phyloP scores from a whole-genome alignment of 257 asterid species.

The Penstemon eatonii region DNA sequence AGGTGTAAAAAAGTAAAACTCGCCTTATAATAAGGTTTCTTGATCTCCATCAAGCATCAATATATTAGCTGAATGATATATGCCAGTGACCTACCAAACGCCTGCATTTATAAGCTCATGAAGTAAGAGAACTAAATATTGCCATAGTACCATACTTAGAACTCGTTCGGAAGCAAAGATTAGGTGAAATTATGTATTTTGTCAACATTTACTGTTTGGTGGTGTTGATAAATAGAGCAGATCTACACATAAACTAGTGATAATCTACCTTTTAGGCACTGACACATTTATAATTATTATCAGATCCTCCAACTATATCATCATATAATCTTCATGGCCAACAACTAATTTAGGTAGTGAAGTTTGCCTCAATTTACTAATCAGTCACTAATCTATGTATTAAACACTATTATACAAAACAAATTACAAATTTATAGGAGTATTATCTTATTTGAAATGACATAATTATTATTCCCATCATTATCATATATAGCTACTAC shows the following conservation, averaged over 20 bases:
- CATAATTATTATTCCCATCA: constrained; percentile 2
- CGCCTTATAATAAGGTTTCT: constrained; percentile 28
- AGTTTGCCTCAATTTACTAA: no score
- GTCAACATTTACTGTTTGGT: background rate
- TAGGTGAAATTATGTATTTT: background rate
- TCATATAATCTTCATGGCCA: no score
- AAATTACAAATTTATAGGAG: no score
- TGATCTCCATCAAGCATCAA: constrained; percentile 12
- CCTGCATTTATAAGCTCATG: constrained; percentile 7
- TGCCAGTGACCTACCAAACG: constrained; percentile 28
- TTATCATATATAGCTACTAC: constrained; percentile 7
- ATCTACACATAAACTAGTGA: background rate
- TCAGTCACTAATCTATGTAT: no score
- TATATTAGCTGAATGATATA: constrained; percentile 22
- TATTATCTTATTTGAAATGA: constrained; percentile 9
- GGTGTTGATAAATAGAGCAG: background rate
- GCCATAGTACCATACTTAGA: no score
- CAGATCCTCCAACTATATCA: no score
- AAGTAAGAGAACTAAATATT: constrained; percentile 8
- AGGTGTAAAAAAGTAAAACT: constrained; percentile 13
- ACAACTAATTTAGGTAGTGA: no score
- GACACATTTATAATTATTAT: no score
- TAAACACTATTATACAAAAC: no score
- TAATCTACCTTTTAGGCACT: background rate
- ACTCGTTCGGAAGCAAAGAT: no score